phyloP scores from a whole-genome alignment of 2,329 filamentous ascomycete genomes.

The Xylaria sp. region DNA sequence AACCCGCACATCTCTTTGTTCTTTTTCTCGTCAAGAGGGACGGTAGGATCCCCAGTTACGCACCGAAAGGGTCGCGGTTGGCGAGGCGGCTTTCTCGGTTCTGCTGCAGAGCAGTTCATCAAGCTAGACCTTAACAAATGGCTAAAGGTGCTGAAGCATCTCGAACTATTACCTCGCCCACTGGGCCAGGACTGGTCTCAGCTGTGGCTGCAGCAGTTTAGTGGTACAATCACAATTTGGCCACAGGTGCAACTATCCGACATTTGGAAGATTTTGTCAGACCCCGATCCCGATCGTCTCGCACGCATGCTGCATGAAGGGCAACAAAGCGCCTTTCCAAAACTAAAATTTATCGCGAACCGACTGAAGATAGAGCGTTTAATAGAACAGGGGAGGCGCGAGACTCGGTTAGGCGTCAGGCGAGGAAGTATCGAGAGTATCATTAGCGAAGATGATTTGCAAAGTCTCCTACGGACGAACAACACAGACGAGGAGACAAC shows the following conservation, averaged over 20 bases:
- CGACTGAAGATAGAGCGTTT: conserved; percentile 82
- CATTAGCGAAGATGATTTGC: conserved; percentile 68
- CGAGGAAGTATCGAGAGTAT: conserved; percentile 68
- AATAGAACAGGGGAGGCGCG: conserved; percentile 67
- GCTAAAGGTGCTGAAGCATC: conserved; percentile 91
- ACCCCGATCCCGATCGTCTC: conserved; percentile 79
- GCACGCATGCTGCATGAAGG: conserved; percentile 91
- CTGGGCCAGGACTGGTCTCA: conserved; percentile 97
- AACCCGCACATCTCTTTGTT: conserved; percentile 99
- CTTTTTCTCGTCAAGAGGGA: conserved; percentile 95
- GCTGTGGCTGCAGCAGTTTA: conserved; percentile 95
- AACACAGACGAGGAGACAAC: conserved; percentile 47
- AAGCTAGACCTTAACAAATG: conserved; percentile 98
- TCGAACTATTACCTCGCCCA: conserved; percentile 89
- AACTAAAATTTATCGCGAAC: conserved; percentile 90
- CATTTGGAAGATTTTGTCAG: conserved; percentile 85
- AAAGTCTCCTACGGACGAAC: conserved; percentile 55
- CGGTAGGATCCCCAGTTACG: conserved; percentile 91
- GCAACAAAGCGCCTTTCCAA: conserved; percentile 88
- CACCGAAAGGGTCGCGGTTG: conserved; percentile 93
- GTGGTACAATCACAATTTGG: conserved; percentile 96
- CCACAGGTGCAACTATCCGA: conserved; percentile 82
- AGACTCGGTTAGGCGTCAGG: conserved; percentile 60
- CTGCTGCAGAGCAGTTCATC: conserved; percentile 90
- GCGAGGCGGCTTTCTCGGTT: conserved; percentile 94